phyloP scores from a whole-genome alignment of 2,329 filamentous ascomycete genomes.

The Tolypocladium amazonense region DNA sequence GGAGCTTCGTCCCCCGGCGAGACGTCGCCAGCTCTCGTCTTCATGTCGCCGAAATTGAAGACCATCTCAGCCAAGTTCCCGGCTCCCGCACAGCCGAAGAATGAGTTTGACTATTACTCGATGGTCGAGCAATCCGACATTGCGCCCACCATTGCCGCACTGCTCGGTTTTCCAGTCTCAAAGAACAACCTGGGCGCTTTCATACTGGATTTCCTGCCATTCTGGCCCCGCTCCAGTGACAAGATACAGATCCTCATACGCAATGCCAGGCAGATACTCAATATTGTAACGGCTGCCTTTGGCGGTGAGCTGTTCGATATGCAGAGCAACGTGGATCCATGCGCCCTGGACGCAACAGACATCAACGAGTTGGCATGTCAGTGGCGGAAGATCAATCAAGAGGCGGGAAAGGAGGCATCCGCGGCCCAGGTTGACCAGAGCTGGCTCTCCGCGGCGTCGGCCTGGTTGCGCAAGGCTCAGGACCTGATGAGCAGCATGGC shows the following conservation, averaged over 20 bases:
- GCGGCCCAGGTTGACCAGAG: conserved; percentile 19
- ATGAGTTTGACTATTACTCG: conserved; percentile 75
- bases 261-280: conserved; percentile 73
- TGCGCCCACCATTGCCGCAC: conserved; percentile 74
- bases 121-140: conserved; percentile 91
- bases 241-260: conserved; percentile 58
- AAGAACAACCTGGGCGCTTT: conserved; percentile 85
- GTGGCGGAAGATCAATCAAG: conserved; percentile 38
- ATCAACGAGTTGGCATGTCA: conserved; percentile 56
- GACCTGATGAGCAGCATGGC: conserved; percentile 77
- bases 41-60: conserved; percentile 76
- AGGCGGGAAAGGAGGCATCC: conserved; percentile 12
- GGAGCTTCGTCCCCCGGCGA: conserved; percentile 89
- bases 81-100: conserved; percentile 46
- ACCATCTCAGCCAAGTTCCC: conserved; percentile 31
- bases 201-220: conserved; percentile 64
- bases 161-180: conserved; percentile 80
- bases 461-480: conserved; percentile 65
- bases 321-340: conserved; percentile 21
- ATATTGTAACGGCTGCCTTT: conserved; percentile 67
- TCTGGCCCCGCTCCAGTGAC: conserved; percentile 53
- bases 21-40: conserved; percentile 85
- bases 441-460: conserved; percentile 33
- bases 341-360: conserved; percentile 21
- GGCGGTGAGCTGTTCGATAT: conserved; percentile 32